A percentile compares a stretch with the other conserved stretches of the same genome.
Conservation (phyloP, 495 filamentous ascomycete genomes). For the Talaromyces thailandensis region DNA sequence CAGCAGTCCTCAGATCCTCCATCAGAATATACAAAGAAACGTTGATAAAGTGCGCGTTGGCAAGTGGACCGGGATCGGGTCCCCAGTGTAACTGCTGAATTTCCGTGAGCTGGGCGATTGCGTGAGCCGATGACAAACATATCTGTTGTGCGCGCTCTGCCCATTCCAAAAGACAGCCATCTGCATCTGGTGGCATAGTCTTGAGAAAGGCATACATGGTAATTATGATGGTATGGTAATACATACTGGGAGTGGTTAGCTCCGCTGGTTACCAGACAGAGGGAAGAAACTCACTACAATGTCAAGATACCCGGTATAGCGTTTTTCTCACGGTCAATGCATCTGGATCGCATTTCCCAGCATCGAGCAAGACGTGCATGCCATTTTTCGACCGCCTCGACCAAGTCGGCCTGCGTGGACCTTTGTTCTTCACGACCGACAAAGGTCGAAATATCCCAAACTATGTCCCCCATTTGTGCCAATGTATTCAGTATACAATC, state of each 20-base stretch:
- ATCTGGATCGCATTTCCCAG: neutral
- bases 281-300: neutral
- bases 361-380: conserved; percentile 4
- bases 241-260: conserved; percentile 11
- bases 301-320: neutral
- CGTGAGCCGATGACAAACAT: conserved; percentile 16
- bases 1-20: conserved; percentile 13
- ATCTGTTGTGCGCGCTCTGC: conserved; percentile 11
- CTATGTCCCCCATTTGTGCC: conserved; percentile 5
- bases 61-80: conserved; percentile 21
- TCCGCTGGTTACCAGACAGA: neutral
- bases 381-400: neutral
- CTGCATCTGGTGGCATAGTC: neutral
- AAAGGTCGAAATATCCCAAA: conserved; percentile 8
- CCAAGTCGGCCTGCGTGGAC: neutral
- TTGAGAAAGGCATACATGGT: conserved; percentile 19
- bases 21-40: conserved; percentile 22
- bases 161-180: neutral
- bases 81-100: conserved; percentile 22
- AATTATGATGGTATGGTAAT: conserved; percentile 20
- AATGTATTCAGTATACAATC: conserved; percentile 8
- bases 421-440: conserved; percentile 9
- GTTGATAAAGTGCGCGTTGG: conserved; percentile 24
- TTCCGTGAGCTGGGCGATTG: conserved; percentile 21
- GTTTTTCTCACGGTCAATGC: neutral